Evolutionary conservation across 2,329 filamentous ascomycete species (phyloP), one percentile per base, ranked within the genome.

Genomic region (Salinomyces thailandicus): DNA sequence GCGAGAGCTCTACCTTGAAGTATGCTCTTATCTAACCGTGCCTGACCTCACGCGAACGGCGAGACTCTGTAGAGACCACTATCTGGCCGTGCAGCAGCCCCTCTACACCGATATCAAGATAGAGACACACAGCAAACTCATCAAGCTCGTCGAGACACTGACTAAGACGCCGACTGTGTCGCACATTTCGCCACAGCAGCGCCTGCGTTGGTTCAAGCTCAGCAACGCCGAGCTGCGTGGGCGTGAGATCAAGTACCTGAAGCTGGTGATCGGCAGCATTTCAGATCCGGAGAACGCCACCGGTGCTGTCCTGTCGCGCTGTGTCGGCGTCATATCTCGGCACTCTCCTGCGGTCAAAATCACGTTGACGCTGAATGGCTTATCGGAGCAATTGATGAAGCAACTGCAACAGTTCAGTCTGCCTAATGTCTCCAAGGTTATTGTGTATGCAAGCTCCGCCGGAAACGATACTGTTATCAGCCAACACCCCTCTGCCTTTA

Each of bases 1-100:
- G 9, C 43, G 45, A 8, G 49, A 51, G 44, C 42, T 51, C 7
- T 51, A 44, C 18, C 37, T 51, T 4, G 33, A 38, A 33, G 34
- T 49, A 8, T 47, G 43, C 39, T 31, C 35, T 6, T 39, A 43
- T 29, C 38, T 50, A 2, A 31, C 22, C 3, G 36, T 42, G 5
- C 30, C 20, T 6, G 43, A 51, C n/a, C 39, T 45, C 15, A 13
- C 42, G 4, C 26, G 16, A 5, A 36, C 50, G 18, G 38, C 43
- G 15, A 26, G 36, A 14, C 35, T 43, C 13, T 43, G 30, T 29
- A 37, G 39, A 17, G 43, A 50, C 36, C 35, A 43, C 32, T 49
- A 51, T 37, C 37, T 48, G 12, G 42, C 49, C 12, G 39, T 42
- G 4, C 49, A 50, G 26, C 33, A 43, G 18, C 42, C 43, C 3